These are phyloP conservation scores for Oxyria digyna DNA, from an alignment of 148 eudicot species.

Conservation along the genomic window DNA sequence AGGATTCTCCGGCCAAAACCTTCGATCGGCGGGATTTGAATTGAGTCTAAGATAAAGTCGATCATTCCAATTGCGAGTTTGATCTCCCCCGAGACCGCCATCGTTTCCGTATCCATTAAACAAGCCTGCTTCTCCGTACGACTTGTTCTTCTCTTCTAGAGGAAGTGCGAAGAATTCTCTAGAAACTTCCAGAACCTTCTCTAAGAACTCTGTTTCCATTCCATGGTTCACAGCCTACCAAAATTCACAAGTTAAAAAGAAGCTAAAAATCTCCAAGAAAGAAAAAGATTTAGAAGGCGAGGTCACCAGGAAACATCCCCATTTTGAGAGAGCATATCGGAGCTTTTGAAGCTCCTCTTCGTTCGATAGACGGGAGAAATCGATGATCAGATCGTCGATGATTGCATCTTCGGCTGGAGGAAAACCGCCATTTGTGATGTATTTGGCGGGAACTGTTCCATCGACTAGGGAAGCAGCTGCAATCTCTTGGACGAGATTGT, in stretches of 20 bases:
- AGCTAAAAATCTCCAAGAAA: not conserved
- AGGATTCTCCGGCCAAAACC: slow-evolving; percentile 7
- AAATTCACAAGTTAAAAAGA: no score
- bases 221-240: slow-evolving; percentile 1
- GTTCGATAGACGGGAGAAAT: not conserved
- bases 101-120: slow-evolving; percentile 8
- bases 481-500: not conserved
- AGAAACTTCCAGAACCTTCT: slow-evolving; percentile 9
- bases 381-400: not conserved
- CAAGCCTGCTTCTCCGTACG: not conserved
- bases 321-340: not conserved
- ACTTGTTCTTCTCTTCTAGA: slow-evolving; percentile 5
- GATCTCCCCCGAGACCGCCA: not conserved
- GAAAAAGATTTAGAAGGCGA: not conserved
- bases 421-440: not conserved
- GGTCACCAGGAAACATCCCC: slow-evolving; percentile 3
- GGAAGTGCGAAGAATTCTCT: slow-evolving; percentile 8
- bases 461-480: not conserved
- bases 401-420: not conserved
- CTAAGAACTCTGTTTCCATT: not conserved
- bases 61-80: slow-evolving; percentile 5
- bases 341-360: not conserved
- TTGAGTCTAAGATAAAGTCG: not conserved
- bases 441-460: not conserved
- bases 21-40: slow-evolving; percentile 2